Evolutionary conservation across 768 basidiomycete species (phyloP).

Genomic region (Dentipellis fragilis): DNA sequence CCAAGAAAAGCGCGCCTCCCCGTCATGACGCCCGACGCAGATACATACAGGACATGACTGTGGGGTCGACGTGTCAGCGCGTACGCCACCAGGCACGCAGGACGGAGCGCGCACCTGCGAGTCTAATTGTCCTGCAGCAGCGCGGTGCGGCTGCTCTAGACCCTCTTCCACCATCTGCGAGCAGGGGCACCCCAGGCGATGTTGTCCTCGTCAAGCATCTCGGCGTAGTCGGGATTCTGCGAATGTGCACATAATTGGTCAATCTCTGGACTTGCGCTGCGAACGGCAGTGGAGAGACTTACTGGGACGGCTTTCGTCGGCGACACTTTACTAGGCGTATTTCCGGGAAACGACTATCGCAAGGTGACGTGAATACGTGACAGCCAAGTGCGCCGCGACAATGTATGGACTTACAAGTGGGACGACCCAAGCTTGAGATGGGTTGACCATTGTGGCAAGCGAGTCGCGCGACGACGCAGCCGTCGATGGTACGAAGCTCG

Average conservation of each 20-base stretch:
- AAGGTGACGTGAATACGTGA: background rate
- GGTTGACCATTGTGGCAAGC: background rate
- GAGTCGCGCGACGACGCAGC: background rate
- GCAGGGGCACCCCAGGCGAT: slow-evolving; percentile 19
- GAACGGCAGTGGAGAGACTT: background rate
- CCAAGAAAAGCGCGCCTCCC: too few relatives aligned
- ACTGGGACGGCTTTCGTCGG: background rate
- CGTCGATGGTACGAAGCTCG: background rate
- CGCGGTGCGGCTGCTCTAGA: background rate
- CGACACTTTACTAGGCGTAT: background rate
- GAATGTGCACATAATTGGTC: background rate
- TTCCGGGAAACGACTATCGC: background rate
- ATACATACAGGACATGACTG: background rate
- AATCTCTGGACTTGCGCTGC: background rate
- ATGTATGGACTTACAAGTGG: background rate
- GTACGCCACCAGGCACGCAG: background rate
- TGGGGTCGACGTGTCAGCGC: background rate
- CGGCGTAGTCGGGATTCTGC: slow-evolving; percentile 6
- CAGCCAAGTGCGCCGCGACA: background rate
- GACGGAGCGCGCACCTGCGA: background rate
- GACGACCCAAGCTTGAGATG: background rate
- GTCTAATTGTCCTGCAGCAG: background rate
- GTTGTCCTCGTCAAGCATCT: slow-evolving; percentile 24
- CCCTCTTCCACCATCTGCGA: background rate
- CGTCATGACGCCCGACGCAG: background rate